Conservation (phyloP, 352 stramenopile species). For the Pythium folliculosum region DNA sequence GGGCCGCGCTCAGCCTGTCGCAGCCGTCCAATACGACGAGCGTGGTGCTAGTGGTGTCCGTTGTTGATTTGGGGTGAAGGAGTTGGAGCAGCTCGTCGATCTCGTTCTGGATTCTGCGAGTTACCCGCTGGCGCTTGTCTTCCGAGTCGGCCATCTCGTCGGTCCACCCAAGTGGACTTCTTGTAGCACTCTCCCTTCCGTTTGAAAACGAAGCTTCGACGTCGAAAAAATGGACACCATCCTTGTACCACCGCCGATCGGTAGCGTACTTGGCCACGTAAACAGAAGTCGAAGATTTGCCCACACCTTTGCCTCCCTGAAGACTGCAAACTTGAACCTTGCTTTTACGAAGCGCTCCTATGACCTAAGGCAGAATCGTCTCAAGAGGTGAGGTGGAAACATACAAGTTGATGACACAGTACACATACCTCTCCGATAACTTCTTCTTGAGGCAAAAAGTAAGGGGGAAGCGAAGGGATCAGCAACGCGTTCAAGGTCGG, state of each 20-base stretch:
- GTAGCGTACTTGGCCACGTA: conserved; percentile 53
- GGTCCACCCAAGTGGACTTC: conserved; percentile 19
- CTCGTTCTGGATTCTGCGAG: conserved; percentile 10
- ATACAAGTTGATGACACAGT: not conserved
- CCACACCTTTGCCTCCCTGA: conserved; percentile 43
- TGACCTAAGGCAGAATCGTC: conserved; percentile 13
- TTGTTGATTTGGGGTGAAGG: conserved; percentile 9
- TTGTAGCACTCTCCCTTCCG: conserved; percentile 2
- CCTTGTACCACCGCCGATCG: conserved; percentile 42
- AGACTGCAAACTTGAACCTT: conserved; percentile 52
- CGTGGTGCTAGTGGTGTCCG: conserved; percentile 11
- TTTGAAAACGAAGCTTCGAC: conserved; percentile 33
- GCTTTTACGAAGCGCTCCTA: conserved; percentile 19
- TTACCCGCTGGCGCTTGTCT: conserved; percentile 18
- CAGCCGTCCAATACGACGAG: conserved; percentile 69
- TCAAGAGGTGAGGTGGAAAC: not conserved
- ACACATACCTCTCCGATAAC: conserved; percentile 47
- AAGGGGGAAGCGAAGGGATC: conserved; percentile 55
- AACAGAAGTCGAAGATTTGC: conserved; percentile 64
- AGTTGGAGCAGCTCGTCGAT: conserved; percentile 22
- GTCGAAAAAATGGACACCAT: conserved; percentile 60
- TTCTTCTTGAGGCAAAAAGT: conserved; percentile 54
- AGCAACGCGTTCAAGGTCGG: conserved; percentile 45
- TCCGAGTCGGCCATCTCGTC: conserved; percentile 17
- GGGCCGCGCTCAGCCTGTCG: conserved; percentile 38